Evolutionary conservation across 83 land plant species (phyloP).

Genomic region (Picea abies): DNA sequence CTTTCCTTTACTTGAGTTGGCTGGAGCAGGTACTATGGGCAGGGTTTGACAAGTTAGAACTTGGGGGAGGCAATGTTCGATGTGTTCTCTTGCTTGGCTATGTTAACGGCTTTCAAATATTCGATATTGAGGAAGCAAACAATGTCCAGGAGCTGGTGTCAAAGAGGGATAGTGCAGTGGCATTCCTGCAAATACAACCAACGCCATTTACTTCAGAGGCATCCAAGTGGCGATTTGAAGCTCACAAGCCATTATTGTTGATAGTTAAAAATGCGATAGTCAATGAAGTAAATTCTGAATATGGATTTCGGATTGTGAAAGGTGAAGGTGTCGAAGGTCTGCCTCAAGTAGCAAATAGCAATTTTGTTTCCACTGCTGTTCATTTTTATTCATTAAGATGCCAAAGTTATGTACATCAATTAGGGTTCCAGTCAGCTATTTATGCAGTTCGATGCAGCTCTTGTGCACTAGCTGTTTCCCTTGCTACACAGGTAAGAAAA

Average conservation of each 20-base stretch:
- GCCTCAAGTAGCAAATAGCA: slow-evolving; percentile 26
- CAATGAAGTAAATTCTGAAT: slow-evolving; percentile 28
- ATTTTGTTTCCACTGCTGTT: slow-evolving; percentile 64
- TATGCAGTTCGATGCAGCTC: slow-evolving; percentile 80
- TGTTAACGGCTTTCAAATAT: slow-evolving; percentile 88
- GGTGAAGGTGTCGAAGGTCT: slow-evolving; percentile 34
- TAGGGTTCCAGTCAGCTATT: slow-evolving; percentile 78
- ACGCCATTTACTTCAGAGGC: slow-evolving; percentile 41
- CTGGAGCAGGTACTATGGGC: slow-evolving; percentile 80
- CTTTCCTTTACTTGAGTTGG: too few relatives aligned
- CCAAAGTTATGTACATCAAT: slow-evolving; percentile 72
- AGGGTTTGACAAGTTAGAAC: slow-evolving; percentile 87
- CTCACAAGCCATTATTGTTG: slow-evolving; percentile 64
- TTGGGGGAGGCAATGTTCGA: slow-evolving; percentile 41
- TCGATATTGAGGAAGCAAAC: slow-evolving; percentile 88
- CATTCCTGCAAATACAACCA: slow-evolving; percentile 80
- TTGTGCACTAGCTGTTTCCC: slow-evolving; percentile 78
- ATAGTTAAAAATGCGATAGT: slow-evolving; percentile 54
- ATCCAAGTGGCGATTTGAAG: slow-evolving; percentile 52
- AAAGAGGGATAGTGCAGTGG: slow-evolving; percentile 89
- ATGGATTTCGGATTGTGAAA: slow-evolving; percentile 30
- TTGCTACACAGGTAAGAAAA: slow-evolving; percentile 68
- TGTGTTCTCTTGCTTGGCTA: slow-evolving; percentile 79
- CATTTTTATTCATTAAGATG: slow-evolving; percentile 78
- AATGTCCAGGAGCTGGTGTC: slow-evolving; percentile 79